These are phyloP conservation scores for Bipolaris zeicola DNA, from an alignment of 2,329 filamentous ascomycete species.

Conservation along the genomic window DNA sequence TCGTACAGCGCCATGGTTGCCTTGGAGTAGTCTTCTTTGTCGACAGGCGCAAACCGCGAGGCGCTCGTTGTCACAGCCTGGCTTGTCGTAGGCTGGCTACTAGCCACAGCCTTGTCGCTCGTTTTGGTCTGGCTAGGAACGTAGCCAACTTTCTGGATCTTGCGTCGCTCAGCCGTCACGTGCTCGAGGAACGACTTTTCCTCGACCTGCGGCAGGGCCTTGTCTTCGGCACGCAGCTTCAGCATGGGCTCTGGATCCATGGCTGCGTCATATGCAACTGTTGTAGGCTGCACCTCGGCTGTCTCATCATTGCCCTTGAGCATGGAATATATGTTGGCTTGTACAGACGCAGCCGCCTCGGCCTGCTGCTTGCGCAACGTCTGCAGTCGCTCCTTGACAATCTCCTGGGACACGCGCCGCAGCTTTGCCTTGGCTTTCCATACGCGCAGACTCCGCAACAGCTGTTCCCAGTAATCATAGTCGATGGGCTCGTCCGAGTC, in stretches of 20 bases:
- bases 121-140: slow-evolving; percentile 63
- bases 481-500: slow-evolving; percentile 90
- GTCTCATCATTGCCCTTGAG: slow-evolving; percentile 25
- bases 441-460: slow-evolving; percentile 80
- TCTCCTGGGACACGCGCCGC: slow-evolving; percentile 75
- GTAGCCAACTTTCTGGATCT: slow-evolving; percentile 68
- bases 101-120: slow-evolving; percentile 32
- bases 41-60: slow-evolving; percentile 70
- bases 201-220: slow-evolving; percentile 62
- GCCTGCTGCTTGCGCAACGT: slow-evolving; percentile 70
- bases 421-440: slow-evolving; percentile 93
- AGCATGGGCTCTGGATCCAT: slow-evolving; percentile 71
- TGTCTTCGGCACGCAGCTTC: slow-evolving; percentile 68
- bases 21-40: slow-evolving; percentile 81
- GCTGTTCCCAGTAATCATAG: slow-evolving; percentile 95
- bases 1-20: slow-evolving; percentile 90
- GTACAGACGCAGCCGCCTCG: slow-evolving; percentile 66
- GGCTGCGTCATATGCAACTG: slow-evolving; percentile 43
- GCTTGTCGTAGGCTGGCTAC: slow-evolving; percentile 43
- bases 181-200: slow-evolving; percentile 64
- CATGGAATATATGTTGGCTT: slow-evolving; percentile 59
- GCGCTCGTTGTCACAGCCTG: slow-evolving; percentile 60
- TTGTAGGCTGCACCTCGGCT: slow-evolving; percentile 6
- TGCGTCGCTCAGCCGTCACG: slow-evolving; percentile 63
- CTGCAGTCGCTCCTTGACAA: slow-evolving; percentile 71